These are phyloP conservation scores for Suillus subluteus DNA, from an alignment of 768 basidiomycete genomes.

Conservation along the genomic window DNA sequence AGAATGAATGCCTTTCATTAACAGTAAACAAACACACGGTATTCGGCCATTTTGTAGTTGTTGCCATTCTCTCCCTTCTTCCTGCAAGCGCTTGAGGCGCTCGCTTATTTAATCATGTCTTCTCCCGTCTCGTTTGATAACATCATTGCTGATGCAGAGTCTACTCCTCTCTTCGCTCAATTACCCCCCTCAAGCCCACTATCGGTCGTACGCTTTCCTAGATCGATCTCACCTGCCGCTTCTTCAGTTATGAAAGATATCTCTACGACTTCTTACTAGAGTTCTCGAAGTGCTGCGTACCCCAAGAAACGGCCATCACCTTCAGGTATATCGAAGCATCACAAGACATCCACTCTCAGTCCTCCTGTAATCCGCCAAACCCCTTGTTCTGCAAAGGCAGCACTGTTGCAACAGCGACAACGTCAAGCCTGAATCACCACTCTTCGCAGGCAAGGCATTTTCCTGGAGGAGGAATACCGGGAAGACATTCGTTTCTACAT, in stretches of 20 bases:
- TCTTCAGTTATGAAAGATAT: conserved; percentile 76
- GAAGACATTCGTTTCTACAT: conserved; percentile 93
- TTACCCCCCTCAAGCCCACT: conserved; percentile 40
- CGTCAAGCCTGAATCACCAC: conserved; percentile 71
- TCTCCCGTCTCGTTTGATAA: conserved; percentile 10
- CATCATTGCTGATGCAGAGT: conserved; percentile 22
- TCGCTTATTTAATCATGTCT: conserved; percentile 12
- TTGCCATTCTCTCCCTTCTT: background rate
- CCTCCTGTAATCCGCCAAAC: conserved; percentile 58
- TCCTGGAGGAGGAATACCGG: conserved; percentile 93
- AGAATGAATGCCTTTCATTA: background rate
- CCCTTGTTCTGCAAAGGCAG: conserved; percentile 66
- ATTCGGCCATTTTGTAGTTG: background rate
- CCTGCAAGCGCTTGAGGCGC: conserved; percentile 13
- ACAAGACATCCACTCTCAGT: conserved; percentile 54
- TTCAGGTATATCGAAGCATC: conserved; percentile 71
- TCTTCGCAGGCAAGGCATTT: conserved; percentile 69
- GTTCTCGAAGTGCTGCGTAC: conserved; percentile 68
- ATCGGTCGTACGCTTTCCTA: conserved; percentile 48
- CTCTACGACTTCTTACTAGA: conserved; percentile 57
- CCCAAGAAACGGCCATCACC: conserved; percentile 88
- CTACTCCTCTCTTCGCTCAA: conserved; percentile 23
- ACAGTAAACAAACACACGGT: background rate
- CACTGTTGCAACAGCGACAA: conserved; percentile 64
- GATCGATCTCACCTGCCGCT: conserved; percentile 36